These are phyloP conservation scores for Carex kokanica DNA, from an alignment of 176 grass and related monocot genomes.

Conservation along the genomic window DNA sequence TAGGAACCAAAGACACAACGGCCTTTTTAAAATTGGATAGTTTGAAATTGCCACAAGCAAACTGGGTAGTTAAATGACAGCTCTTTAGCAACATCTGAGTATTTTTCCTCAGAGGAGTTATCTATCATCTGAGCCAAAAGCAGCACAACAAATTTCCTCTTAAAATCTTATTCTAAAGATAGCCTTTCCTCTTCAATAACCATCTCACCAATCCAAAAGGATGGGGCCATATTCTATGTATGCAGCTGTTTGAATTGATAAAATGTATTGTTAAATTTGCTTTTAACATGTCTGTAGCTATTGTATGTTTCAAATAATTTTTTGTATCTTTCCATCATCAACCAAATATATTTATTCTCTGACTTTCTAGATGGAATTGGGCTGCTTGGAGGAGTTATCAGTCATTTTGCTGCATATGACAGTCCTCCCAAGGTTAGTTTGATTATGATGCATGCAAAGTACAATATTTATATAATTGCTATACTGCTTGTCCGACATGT, in stretches of 20 bases:
- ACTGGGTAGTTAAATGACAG: neutral
- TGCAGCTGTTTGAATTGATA: neutral
- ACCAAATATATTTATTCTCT: slow-evolving; percentile 10
- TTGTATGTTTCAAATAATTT: neutral
- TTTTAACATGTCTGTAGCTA: neutral
- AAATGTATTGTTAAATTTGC: neutral
- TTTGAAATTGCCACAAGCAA: neutral
- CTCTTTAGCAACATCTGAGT: neutral
- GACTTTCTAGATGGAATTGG: slow-evolving; percentile 82
- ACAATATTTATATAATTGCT: slow-evolving; percentile 8
- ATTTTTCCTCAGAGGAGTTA: neutral
- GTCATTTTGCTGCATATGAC: slow-evolving; percentile 71
- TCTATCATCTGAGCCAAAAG: neutral
- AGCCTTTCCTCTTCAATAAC: neutral
- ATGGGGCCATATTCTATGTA: neutral
- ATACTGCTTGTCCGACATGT: slow-evolving; percentile 6
- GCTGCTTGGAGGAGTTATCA: slow-evolving; percentile 82
- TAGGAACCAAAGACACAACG: neutral
- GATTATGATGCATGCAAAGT: slow-evolving; percentile 13
- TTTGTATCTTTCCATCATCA: slow-evolving; percentile 1
- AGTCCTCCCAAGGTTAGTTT: slow-evolving; percentile 74
- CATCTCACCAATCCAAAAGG: neutral
- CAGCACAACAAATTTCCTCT: neutral
- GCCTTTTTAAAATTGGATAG: neutral
- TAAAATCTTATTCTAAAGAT: neutral